Base-by-base conservation (phyloP, 768 basidiomycete species). In the Strobilomyces echinocephalus region DNA sequence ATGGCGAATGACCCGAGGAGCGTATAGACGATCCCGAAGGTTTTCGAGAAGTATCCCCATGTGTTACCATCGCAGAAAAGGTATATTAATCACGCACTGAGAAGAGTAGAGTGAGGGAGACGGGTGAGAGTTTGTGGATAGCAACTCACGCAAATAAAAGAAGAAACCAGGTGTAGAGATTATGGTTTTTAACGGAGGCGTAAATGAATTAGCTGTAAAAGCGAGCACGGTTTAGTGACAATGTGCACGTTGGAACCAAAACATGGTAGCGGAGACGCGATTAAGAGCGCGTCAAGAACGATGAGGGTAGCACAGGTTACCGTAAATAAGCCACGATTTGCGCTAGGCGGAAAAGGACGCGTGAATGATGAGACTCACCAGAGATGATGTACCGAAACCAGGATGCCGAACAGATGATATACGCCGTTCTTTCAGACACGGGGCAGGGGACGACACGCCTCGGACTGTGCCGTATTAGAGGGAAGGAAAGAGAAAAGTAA, bases 1-100 rank as follows among this genome's bases (percentile, higher is more conserved):
- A 72, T 0, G 87, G 85, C 3, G 87, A 87, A 61, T 79, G 84
- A 30, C 77, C 74, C 43, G 75, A 73, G 45, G 85, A 85, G 54
- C 79, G 83, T 16, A 79, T 78, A n/a, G 85, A 84, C 26, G 86
- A 84, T 51, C 79, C 80, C 33, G 87, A 86, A 39, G 84, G 82
- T 63, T 87, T 86, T 63, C 83, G 80, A 21, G 84, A 77, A 41
- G 78, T 73, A 60, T 76, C 72, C 43, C 71, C 74, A 52, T 61
- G 74, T 60, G 67, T 69, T 60, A 56, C 60, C 67, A 71, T 75
- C 47, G 55, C 53, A 58, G 43, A 55, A 53, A 48, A 57, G 53
- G 34, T 61, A 60, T 59, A 61, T 63, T 63, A 64, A 66, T 60
- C 64, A 66, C 67, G 62, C 62, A 64, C 65, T 68, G 52, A 41